phyloP scores from a whole-genome alignment of 2,329 filamentous ascomycete genomes.

The Penicillium occitanis region DNA sequence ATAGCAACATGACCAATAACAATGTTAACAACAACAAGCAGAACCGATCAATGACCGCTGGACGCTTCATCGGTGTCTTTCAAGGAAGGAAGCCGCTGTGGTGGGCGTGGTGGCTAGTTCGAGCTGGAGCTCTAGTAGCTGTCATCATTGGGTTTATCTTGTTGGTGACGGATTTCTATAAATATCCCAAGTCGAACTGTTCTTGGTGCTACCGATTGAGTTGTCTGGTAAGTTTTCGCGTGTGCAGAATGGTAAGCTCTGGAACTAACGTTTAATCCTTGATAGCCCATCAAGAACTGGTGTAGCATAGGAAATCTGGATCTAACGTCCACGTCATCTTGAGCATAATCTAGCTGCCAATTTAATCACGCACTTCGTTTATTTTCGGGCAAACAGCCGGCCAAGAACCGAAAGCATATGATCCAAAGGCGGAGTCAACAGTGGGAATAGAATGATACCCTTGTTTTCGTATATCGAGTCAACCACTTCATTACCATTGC shows the following conservation, averaged over 20 bases:
- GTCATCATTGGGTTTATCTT: slow-evolving; percentile 83
- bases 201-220: slow-evolving; percentile 94
- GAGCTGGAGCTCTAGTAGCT: slow-evolving; percentile 73
- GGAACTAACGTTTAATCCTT: slow-evolving; percentile 21
- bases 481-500: neutral
- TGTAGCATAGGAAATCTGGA: slow-evolving; percentile 41
- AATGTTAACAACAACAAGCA: slow-evolving; percentile 44
- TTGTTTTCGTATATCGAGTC: slow-evolving; percentile 1
- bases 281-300: slow-evolving; percentile 47
- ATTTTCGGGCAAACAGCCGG: neutral
- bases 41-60: slow-evolving; percentile 24
- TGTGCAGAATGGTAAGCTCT: neutral
- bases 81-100: slow-evolving; percentile 88
- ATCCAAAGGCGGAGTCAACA: neutral
- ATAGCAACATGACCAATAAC: neutral
- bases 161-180: slow-evolving; percentile 88
- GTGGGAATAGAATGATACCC: slow-evolving; percentile 10
- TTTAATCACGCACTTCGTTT: neutral
- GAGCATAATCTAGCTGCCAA: neutral
- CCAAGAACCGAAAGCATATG: neutral
- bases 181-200: slow-evolving; percentile 67
- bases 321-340: slow-evolving; percentile 22
- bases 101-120: slow-evolving; percentile 96
- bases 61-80: slow-evolving; percentile 69
- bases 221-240: slow-evolving; percentile 70